A percentile compares a stretch with the other conserved stretches of the same genome.
phyloP scores from a whole-genome alignment of 352 stramenopile genomes.

The Globisporangium camurandrum region DNA sequence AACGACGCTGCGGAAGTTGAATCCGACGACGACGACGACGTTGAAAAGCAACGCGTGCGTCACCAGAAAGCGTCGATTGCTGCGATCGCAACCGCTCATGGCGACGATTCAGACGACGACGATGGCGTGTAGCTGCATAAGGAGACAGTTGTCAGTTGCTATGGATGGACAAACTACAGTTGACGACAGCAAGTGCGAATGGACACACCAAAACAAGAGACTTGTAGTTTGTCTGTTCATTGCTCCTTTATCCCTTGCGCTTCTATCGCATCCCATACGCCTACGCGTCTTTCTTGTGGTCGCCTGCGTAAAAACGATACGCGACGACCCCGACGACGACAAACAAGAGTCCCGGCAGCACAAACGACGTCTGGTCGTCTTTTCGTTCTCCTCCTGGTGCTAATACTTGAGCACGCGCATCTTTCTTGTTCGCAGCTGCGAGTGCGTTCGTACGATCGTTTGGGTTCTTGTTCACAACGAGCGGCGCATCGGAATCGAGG shows the following conservation, averaged over 20 bases:
- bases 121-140: not conserved
- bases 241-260: no score
- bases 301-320: conserved; percentile 37
- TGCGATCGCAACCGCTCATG: conserved; percentile 40
- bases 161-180: not conserved
- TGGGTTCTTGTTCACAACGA: no score
- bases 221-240: no score
- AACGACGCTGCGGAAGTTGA: conserved; percentile 68
- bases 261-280: no score
- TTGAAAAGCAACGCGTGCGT: conserved; percentile 17
- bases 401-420: no score
- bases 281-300: conserved; percentile 76
- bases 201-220: no score
- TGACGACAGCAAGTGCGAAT: no score
- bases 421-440: conserved; percentile 7
- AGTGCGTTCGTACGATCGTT: no score
- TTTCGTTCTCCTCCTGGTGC: no score
- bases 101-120: conserved; percentile 1
- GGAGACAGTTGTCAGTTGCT: not conserved
- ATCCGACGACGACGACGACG: conserved; percentile 50
- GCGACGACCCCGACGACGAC: conserved; percentile 41
- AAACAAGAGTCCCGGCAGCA: no score
- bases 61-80: conserved; percentile 21
- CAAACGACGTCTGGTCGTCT: no score
- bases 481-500: no score